phyloP scores from a whole-genome alignment of 345 rosid genomes.

The Populus tremula region DNA sequence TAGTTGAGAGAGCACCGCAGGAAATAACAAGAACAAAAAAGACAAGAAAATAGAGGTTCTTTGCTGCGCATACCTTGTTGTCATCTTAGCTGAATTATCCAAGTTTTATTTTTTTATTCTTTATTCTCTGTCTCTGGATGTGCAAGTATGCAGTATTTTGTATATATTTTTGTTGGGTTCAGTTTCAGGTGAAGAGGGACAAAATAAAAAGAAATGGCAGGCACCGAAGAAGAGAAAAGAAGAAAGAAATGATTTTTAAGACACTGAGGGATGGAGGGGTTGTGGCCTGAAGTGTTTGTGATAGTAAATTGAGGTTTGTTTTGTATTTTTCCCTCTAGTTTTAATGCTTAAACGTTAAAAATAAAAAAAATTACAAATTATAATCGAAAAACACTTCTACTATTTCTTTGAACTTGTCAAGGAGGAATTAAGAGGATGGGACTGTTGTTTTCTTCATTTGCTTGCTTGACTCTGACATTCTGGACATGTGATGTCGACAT shows the following conservation, averaged over 20 bases:
- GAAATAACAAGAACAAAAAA: conserved; percentile 18
- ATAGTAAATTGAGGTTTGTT: no score
- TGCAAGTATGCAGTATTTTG: not conserved
- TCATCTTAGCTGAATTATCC: conserved; percentile 4
- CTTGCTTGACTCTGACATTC: not conserved
- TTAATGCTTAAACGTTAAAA: not conserved
- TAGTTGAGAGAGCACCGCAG: conserved; percentile 30
- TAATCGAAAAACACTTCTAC: no score
- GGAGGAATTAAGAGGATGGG: not conserved
- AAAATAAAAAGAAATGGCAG: not conserved
- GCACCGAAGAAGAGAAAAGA: conserved; percentile 11
- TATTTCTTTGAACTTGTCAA: not conserved
- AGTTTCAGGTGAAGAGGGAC: not conserved
- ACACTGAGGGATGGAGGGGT: not conserved
- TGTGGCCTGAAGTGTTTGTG: no score
- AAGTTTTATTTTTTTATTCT: not conserved
- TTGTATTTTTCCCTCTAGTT: no score
- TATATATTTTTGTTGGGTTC: not conserved
- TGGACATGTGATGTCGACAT: not conserved
- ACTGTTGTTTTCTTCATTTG: not conserved
- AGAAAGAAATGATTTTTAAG: conserved; percentile 5
- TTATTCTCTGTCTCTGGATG: not conserved
- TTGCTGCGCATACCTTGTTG: conserved; percentile 3
- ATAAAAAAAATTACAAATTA: no score
- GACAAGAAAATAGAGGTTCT: not conserved